These are phyloP conservation scores for Cutaneotrichosporon sp. DNA, from an alignment of 1,284 basidiomycete genomes.

Conservation along the genomic window DNA sequence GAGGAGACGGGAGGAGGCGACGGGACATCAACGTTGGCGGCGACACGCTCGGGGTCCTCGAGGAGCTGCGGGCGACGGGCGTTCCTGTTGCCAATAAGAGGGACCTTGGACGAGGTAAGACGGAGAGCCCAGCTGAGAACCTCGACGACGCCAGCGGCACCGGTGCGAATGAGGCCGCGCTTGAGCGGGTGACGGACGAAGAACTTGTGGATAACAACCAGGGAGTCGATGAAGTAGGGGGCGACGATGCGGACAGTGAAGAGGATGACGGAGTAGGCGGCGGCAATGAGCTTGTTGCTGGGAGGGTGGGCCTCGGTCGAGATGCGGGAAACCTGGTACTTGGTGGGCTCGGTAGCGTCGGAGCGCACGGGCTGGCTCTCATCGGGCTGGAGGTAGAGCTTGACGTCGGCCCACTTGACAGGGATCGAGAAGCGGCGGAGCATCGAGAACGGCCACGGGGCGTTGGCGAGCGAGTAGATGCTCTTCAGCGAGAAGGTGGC, in stretches of 20 bases:
- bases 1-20: not conserved
- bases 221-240: conserved; percentile 26
- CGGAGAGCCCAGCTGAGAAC: conserved; percentile 5
- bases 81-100: not conserved
- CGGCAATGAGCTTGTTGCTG: conserved; percentile 10
- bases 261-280: conserved; percentile 17
- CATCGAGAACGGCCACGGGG: conserved; percentile 17
- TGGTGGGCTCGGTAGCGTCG: conserved; percentile 21
- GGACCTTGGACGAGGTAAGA: not conserved
- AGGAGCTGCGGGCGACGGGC: not conserved
- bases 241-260: conserved; percentile 20
- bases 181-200: conserved; percentile 33
- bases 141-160: conserved; percentile 32
- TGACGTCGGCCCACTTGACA: conserved; percentile 22
- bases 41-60: not conserved
- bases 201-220: conserved; percentile 31
- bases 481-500: conserved; percentile 30
- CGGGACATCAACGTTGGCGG: conserved; percentile 1
- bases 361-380: conserved; percentile 24
- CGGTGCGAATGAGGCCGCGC: conserved; percentile 25
- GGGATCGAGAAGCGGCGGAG: conserved; percentile 14
- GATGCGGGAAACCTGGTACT: conserved; percentile 41
- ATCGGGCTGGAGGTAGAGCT: conserved; percentile 32
- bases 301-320: conserved; percentile 18
- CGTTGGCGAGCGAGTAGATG: conserved; percentile 24